Evolutionary conservation across 179 eudicot genomes (phyloP), one percentile per base, ranked within the genome.

Genomic region (Heliamphora pulchella): DNA sequence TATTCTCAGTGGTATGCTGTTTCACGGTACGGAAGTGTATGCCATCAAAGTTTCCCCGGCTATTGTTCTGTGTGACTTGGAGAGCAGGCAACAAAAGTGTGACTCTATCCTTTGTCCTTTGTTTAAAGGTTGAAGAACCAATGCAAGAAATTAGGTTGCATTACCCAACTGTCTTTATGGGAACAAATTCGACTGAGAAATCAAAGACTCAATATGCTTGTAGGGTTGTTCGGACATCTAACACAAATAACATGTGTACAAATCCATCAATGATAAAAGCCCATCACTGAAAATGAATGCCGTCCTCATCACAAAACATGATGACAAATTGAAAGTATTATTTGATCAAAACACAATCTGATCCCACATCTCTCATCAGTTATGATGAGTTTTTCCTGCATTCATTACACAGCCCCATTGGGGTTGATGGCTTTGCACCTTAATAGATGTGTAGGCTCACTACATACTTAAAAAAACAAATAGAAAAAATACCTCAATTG

Each of bases 401-500:
- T n/a, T n/a, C n/a, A n/a, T n/a, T n/a, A n/a, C 6, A 43, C 22
- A 5, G 17, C 48, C 2, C 50, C 17, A 43, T 67, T 8, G 0
- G 1, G 10, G 54, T 14, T 47, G 55, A 17, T 44, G 54, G 54
- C n/a, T 47, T 46, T 50, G 14, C n/a, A 47, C 18, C 75, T 71
- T 71, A 39, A 48, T 5, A 47, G 4, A 5, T 48, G 18, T 39
- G n/a, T 3, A 46, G 39, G 39, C 17, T 43, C 5, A 48, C 2
- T 2, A 48, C 2, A 48, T 2, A 44, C 75, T 11, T 43, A 0
- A 71, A 54, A 48, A 4, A 46, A 39, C 22, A 0, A 3, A 51
- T 66, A 58, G 17, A 63, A 20, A 57, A 53, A 2, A n/a, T 81
- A 94, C 98, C 97, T 95, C 97, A 72, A 94, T 93, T 31, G 97